These are phyloP conservation scores for Colletotrichum somersetense DNA, from an alignment of 2,329 filamentous ascomycete genomes.

Conservation along the genomic window DNA sequence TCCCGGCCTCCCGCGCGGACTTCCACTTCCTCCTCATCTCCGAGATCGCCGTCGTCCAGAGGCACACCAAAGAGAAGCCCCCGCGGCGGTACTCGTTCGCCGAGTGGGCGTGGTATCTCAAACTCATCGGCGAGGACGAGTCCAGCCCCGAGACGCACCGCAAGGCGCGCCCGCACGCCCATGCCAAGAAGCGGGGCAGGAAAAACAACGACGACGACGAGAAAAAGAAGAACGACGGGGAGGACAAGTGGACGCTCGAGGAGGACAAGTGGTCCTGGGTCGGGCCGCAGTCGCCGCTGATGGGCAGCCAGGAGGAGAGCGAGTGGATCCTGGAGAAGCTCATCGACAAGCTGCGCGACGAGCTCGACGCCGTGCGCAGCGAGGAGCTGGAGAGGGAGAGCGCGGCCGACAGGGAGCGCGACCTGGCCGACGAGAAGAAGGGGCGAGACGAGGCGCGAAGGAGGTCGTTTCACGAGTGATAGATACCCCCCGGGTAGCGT, in stretches of 20 bases:
- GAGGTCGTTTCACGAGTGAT: conserved; percentile 5
- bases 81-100: conserved; percentile 80
- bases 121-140: conserved; percentile 79
- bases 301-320: conserved; percentile 76
- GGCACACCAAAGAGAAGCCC: conserved; percentile 69
- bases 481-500: background rate
- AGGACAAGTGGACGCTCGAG: conserved; percentile 45
- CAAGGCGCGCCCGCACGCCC: conserved; percentile 50
- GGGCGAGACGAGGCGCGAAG: conserved; percentile 37
- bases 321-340: conserved; percentile 80
- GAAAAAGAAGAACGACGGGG: conserved; percentile 33
- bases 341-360: conserved; percentile 66
- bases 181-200: conserved; percentile 42
- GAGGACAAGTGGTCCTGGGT: conserved; percentile 77
- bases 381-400: conserved; percentile 20
- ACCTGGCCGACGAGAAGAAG: conserved; percentile 57
- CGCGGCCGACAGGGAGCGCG: conserved; percentile 53
- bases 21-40: conserved; percentile 77
- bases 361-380: conserved; percentile 58
- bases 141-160: conserved; percentile 63
- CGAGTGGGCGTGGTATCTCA: conserved; percentile 88
- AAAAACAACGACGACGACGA: conserved; percentile 10
- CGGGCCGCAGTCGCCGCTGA: conserved; percentile 75
- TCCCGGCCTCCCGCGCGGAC: conserved; percentile 51
- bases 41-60: conserved; percentile 76